Percentiles rank a stretch among this genome's conserved stretches.
These are phyloP conservation scores for Acanthamoeba lenticulata DNA, from an alignment of 208 protist species.

Conservation along the genomic window DNA sequence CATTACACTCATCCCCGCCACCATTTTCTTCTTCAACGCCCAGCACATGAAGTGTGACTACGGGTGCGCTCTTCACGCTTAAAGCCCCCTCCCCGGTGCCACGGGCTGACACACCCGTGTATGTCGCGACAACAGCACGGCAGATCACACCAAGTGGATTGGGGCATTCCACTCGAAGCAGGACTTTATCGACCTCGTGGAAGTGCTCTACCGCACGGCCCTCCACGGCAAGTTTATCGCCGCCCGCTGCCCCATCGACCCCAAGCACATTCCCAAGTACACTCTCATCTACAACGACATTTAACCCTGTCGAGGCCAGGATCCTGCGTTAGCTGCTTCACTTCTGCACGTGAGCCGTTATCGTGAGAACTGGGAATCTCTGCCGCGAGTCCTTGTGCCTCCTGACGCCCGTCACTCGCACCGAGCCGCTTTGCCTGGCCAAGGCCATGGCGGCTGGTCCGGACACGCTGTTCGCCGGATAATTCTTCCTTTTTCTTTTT, in stretches of 20 bases:
- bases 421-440: not conserved
- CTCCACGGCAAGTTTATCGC: slow-evolving; percentile 74
- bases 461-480: too few relatives aligned
- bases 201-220: slow-evolving; percentile 73
- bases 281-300: slow-evolving; percentile 72
- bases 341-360: too few relatives aligned
- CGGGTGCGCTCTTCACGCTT: slow-evolving; percentile 67
- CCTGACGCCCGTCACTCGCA: not conserved
- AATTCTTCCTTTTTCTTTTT: too few relatives aligned
- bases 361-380: too few relatives aligned
- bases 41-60: slow-evolving; percentile 83
- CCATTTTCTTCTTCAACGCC: slow-evolving; percentile 82
- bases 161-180: slow-evolving; percentile 78
- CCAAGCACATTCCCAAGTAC: slow-evolving; percentile 70
- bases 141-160: slow-evolving; percentile 82
- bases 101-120: not conserved
- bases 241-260: slow-evolving; percentile 66
- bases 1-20: slow-evolving; percentile 78
- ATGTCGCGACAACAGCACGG: slow-evolving; percentile 64
- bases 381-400: not conserved
- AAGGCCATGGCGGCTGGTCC: too few relatives aligned
- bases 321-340: too few relatives aligned
- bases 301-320: too few relatives aligned
- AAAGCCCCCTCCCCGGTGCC: not conserved
- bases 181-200: slow-evolving; percentile 83